These are phyloP conservation scores for Dipteronia sinensis DNA, from an alignment of 345 rosid species.

Conservation along the genomic window DNA sequence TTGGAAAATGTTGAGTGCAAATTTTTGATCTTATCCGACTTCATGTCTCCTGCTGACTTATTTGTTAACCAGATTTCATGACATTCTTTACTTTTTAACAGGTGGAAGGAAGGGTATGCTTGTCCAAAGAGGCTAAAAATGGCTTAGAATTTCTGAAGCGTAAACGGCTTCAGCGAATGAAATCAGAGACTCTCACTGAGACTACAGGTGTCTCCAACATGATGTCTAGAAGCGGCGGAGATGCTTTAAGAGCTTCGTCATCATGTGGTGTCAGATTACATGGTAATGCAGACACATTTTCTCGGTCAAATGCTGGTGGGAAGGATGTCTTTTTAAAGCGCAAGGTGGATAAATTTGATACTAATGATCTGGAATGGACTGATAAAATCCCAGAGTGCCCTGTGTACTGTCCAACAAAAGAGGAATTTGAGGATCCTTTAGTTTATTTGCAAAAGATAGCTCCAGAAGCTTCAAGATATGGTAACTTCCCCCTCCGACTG, in stretches of 20 bases:
- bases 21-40: neutral
- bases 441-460: slow-evolving; percentile 87
- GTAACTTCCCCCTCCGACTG: slow-evolving; percentile 37
- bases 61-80: neutral
- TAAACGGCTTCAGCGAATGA: slow-evolving; percentile 77
- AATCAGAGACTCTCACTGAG: slow-evolving; percentile 50
- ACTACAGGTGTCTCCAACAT: slow-evolving; percentile 40
- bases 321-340: slow-evolving; percentile 54
- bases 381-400: slow-evolving; percentile 93
- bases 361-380: slow-evolving; percentile 82
- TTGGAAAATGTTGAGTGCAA: slow-evolving; percentile 16
- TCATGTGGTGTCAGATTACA: slow-evolving; percentile 80
- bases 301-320: slow-evolving; percentile 42
- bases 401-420: slow-evolving; percentile 88
- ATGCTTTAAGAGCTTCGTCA: slow-evolving; percentile 73
- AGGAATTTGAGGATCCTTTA: slow-evolving; percentile 96
- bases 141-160: slow-evolving; percentile 81
- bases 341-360: slow-evolving; percentile 72
- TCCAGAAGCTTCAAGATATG: slow-evolving; percentile 93
- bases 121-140: slow-evolving; percentile 69
- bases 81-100: slow-evolving; percentile 33
- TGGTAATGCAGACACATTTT: slow-evolving; percentile 40
- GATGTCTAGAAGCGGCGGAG: slow-evolving; percentile 87
- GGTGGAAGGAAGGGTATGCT: slow-evolving; percentile 93
- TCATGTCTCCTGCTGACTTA: slow-evolving; percentile 1